Evolutionary conservation across 2,329 filamentous ascomycete species (phyloP).

Genomic region (Colletotrichum salicis): DNA sequence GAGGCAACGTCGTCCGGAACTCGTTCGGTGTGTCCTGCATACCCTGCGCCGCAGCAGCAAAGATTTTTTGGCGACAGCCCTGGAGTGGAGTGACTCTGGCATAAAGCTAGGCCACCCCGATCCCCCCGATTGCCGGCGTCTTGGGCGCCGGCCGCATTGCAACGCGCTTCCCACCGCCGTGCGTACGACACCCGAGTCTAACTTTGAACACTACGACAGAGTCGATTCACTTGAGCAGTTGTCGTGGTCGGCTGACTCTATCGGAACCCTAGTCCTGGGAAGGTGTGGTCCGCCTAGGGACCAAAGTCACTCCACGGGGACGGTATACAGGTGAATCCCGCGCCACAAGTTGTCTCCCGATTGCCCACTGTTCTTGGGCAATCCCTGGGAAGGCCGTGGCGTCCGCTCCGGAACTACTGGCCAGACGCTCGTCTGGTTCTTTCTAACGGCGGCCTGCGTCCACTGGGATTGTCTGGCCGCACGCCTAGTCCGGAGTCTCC

Average conservation of each 20-base stretch:
- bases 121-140: conserved; percentile 21
- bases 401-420: not conserved
- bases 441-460: conserved; percentile 8
- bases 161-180: conserved; percentile 18
- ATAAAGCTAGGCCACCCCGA: conserved; percentile 27
- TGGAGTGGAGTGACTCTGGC: conserved; percentile 35
- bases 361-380: conserved; percentile 10
- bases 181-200: conserved; percentile 21
- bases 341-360: conserved; percentile 24
- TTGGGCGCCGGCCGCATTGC: conserved; percentile 10
- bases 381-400: not conserved
- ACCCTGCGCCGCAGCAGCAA: conserved; percentile 23
- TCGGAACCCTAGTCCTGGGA: not conserved
- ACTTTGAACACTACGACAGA: conserved; percentile 8
- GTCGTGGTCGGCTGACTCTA: conserved; percentile 26
- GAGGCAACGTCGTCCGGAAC: conserved; percentile 10
- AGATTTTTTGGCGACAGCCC: conserved; percentile 27
- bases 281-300: conserved; percentile 16
- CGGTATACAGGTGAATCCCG: conserved; percentile 17
- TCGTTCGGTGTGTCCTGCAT: conserved; percentile 16
- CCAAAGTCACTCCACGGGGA: conserved; percentile 29
- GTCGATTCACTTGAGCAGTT: conserved; percentile 31
- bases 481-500: conserved; percentile 13
- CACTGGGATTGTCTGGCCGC: conserved; percentile 14
- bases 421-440: conserved; percentile 10